These are phyloP conservation scores for Craterostigma plantagineum DNA, from an alignment of 257 asterid genomes.

Conservation along the genomic window DNA sequence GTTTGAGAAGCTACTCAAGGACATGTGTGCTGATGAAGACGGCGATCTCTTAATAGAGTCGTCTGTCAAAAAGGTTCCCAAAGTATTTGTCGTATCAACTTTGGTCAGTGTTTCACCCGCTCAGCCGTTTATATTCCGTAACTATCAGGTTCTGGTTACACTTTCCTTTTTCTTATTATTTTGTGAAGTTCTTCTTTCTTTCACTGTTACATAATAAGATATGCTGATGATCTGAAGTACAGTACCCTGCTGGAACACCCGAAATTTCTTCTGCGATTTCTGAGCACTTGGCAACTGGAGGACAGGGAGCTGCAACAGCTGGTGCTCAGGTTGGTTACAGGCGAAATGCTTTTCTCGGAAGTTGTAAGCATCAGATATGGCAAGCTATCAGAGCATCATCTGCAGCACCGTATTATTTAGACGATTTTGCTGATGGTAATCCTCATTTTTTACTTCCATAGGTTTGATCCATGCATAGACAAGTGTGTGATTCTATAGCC, in stretches of 20 bases:
- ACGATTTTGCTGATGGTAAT: constrained; percentile 93
- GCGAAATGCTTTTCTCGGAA: constrained; percentile 82
- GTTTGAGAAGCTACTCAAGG: constrained; percentile 87
- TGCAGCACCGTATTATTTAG: constrained; percentile 98
- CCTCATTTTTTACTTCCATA: constrained; percentile 8
- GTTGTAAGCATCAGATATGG: constrained; percentile 95
- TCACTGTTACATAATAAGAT: constrained; percentile 7
- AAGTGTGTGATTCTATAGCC: background rate
- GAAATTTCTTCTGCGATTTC: constrained; percentile 54
- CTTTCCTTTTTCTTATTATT: constrained; percentile 7
- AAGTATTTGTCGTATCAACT: constrained; percentile 92
- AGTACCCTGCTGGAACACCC: constrained; percentile 98
- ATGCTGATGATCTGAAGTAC: constrained; percentile 16
- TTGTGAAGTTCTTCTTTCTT: constrained; percentile 2
- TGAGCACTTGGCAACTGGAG: constrained; percentile 47
- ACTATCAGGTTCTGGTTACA: constrained; percentile 62
- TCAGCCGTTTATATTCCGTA: constrained; percentile 95
- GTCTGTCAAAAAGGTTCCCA: constrained; percentile 74
- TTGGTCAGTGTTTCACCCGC: constrained; percentile 91
- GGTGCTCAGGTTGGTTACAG: constrained; percentile 70
- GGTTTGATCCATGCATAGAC: background rate
- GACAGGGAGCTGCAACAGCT: constrained; percentile 42
- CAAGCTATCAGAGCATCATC: constrained; percentile 99
- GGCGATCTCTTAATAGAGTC: constrained; percentile 98
- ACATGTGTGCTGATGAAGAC: constrained; percentile 90